A percentile compares a stretch with the other conserved stretches of the same genome.
Evolutionary conservation across 768 basidiomycete genomes (phyloP).

Genomic region (Hypholoma fasciculare): DNA sequence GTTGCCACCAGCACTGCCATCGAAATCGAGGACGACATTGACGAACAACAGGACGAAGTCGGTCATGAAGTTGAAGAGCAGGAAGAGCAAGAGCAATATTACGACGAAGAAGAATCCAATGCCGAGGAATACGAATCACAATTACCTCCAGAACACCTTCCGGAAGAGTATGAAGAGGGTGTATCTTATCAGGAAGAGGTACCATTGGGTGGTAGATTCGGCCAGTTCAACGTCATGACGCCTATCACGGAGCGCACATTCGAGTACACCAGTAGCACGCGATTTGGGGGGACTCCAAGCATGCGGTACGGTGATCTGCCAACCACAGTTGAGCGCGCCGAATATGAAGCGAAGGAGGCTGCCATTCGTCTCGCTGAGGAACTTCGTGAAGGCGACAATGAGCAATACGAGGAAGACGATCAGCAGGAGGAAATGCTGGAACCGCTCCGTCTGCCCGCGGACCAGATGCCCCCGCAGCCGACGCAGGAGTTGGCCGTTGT

Average conservation of each 20-base stretch:
- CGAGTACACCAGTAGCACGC: constrained; percentile 73
- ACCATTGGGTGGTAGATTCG: constrained; percentile 75
- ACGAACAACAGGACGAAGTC: constrained; percentile 28
- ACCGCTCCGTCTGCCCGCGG: constrained; percentile 28
- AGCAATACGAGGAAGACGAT: constrained; percentile 26
- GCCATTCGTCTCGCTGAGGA: constrained; percentile 57
- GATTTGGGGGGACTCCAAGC: constrained; percentile 44
- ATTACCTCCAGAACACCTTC: constrained; percentile 25
- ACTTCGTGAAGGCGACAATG: constrained; percentile 34
- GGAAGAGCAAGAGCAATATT: constrained; percentile 28
- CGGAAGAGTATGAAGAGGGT: constrained; percentile 36
- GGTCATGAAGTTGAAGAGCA: constrained; percentile 28
- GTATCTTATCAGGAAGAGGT: constrained; percentile 40
- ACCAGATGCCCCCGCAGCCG: constrained; percentile 20
- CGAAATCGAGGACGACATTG: constrained; percentile 32
- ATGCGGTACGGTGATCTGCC: constrained; percentile 22
- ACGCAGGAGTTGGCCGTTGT: constrained; percentile 31
- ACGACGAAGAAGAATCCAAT: constrained; percentile 29
- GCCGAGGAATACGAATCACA: constrained; percentile 33
- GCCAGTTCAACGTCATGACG: constrained; percentile 91
- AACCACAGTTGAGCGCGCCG: constrained; percentile 30
- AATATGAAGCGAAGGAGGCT: constrained; percentile 48
- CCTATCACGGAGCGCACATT: constrained; percentile 95
- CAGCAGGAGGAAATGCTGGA: constrained; percentile 20
- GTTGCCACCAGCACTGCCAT: constrained; percentile 25